A percentile compares a stretch with the other conserved stretches of the same genome.
These are phyloP conservation scores for Teratosphaeriaceae sp. DNA, from an alignment of 2,329 filamentous ascomycete genomes.

Conservation along the genomic window DNA sequence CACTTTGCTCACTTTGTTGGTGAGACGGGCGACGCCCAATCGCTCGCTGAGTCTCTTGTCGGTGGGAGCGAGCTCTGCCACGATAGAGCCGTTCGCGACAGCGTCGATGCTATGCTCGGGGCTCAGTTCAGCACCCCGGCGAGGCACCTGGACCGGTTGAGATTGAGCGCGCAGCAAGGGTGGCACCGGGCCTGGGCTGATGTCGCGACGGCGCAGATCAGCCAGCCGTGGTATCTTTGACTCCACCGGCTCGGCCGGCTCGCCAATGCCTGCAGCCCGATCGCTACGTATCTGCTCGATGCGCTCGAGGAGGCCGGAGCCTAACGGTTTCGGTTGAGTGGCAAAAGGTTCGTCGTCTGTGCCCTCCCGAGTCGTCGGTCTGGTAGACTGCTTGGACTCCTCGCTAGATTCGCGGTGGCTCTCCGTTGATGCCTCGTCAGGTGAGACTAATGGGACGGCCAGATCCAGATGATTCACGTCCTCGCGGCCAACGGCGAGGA, in stretches of 20 bases:
- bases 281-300: conserved; percentile 32
- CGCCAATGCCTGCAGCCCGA: conserved; percentile 14
- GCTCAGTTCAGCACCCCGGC: conserved; percentile 16
- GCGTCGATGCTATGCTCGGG: conserved; percentile 17
- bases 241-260: conserved; percentile 19
- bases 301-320: conserved; percentile 29
- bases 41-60: conserved; percentile 72
- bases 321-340: conserved; percentile 28
- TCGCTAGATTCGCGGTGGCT: not conserved
- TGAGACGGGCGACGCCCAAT: conserved; percentile 37
- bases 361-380: conserved; percentile 5
- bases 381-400: conserved; percentile 3
- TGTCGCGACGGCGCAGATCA: conserved; percentile 26
- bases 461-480: conserved; percentile 57
- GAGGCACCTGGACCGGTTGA: conserved; percentile 36
- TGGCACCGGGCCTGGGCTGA: conserved; percentile 35
- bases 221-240: conserved; percentile 30
- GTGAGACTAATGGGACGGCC: conserved; percentile 39
- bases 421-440: conserved; percentile 13
- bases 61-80: not conserved
- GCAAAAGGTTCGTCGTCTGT: conserved; percentile 21
- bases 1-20: conserved; percentile 48
- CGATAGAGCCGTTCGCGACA: conserved; percentile 20
- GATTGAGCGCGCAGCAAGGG: conserved; percentile 46
- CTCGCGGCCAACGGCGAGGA: conserved; percentile 39